phyloP scores from a whole-genome alignment of 2,329 filamentous ascomycete genomes.

The Ceratocystis harringtonii region DNA sequence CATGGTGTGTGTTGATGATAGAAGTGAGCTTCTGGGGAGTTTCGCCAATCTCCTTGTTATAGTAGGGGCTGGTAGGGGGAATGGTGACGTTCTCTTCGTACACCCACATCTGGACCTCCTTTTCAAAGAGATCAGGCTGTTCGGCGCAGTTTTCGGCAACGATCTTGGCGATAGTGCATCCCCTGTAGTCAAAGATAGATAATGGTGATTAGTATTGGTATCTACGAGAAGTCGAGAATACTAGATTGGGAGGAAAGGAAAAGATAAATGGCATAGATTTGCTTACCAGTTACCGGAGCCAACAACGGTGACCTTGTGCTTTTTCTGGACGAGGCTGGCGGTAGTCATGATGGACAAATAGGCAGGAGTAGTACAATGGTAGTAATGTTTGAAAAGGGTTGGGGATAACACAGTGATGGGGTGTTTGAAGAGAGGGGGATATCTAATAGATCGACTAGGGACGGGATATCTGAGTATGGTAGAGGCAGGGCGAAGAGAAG shows the following conservation, averaged over 20 bases:
- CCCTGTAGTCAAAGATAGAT: constrained; percentile 38
- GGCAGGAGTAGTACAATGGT: neutral
- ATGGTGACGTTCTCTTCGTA: constrained; percentile 81
- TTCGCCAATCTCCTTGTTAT: constrained; percentile 46
- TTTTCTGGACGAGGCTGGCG: constrained; percentile 43
- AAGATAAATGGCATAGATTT: neutral
- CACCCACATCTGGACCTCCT: constrained; percentile 96
- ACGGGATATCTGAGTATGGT: neutral
- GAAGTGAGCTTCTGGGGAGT: constrained; percentile 73
- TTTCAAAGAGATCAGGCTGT: constrained; percentile 68
- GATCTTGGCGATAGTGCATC: constrained; percentile 94
- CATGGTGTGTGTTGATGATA: constrained; percentile 82
- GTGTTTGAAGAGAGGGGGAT: neutral
- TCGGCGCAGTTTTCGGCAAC: constrained; percentile 78
- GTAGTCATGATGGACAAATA: constrained; percentile 21
- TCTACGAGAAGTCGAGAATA: neutral
- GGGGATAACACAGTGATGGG: neutral
- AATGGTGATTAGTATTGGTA: neutral
- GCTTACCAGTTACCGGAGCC: constrained; percentile 90
- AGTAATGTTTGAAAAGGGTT: neutral
- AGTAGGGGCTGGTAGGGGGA: constrained; percentile 55
- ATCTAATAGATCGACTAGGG: neutral
- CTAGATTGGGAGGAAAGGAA: neutral
- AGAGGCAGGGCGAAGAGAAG: neutral
- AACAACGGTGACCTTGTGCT: constrained; percentile 85